phyloP scores from a whole-genome alignment of 164 flowering plant genomes.

The Pachysandra terminalis region DNA sequence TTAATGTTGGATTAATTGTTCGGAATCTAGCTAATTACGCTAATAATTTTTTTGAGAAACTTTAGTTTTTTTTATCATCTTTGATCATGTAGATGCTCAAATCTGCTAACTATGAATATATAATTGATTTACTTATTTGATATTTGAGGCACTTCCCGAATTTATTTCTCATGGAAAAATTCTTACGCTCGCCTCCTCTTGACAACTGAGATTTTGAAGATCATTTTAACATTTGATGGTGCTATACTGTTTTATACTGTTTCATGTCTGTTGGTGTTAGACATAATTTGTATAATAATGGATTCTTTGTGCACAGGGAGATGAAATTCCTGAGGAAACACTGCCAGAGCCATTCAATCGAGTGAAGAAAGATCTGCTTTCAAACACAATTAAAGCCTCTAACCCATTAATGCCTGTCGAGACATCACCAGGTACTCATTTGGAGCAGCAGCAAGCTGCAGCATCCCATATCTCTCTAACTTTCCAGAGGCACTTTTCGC shows the following conservation, averaged over 20 bases:
- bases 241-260: background rate
- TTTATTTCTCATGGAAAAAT: no score
- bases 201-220: background rate
- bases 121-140: background rate
- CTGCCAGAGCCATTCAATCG: constrained; percentile 73
- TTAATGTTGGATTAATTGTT: no score
- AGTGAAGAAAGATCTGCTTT: no score
- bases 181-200: background rate
- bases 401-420: constrained; percentile 6
- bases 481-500: constrained; percentile 42
- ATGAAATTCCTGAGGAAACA: constrained; percentile 59
- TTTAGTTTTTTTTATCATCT: background rate
- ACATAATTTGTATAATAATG: background rate
- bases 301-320: constrained; percentile 37
- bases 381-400: no score
- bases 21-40: no score
- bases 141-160: background rate
- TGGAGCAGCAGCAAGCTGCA: constrained; percentile 15
- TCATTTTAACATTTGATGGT: background rate
- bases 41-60: background rate
- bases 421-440: constrained; percentile 14
- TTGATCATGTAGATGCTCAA: no score
- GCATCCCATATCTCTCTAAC: constrained; percentile 45
- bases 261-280: background rate
- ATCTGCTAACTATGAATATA: background rate